These are phyloP conservation scores for Candida mattraensis DNA, from an alignment of 805 yeast genomes.

Conservation along the genomic window DNA sequence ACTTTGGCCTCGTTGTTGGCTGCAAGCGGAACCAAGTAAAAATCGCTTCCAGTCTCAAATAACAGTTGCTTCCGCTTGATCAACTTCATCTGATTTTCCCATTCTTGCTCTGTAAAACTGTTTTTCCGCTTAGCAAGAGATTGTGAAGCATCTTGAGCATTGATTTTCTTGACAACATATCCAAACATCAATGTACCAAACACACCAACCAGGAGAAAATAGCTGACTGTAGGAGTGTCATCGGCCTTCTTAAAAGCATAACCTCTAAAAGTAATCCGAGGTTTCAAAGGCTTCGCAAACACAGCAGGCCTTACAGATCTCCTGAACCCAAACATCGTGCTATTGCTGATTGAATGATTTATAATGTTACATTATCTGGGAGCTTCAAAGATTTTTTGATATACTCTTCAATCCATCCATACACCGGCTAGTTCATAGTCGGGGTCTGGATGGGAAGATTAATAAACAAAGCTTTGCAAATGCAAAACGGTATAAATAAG, in stretches of 20 bases:
- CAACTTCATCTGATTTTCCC: slow-evolving; percentile 38
- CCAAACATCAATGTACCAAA: slow-evolving; percentile 45
- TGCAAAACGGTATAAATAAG: no score
- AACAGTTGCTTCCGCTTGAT: slow-evolving; percentile 32
- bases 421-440: no score
- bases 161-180: slow-evolving; percentile 31
- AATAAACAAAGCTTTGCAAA: no score
- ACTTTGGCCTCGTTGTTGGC: slow-evolving; percentile 18
- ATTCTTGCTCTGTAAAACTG: slow-evolving; percentile 49
- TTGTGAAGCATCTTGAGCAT: slow-evolving; percentile 32
- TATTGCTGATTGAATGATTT: no score
- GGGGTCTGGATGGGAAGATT: no score
- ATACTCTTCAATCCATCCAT: no score
- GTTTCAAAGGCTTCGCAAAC: no score
- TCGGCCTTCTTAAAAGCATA: slow-evolving; percentile 21
- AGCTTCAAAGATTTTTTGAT: no score
- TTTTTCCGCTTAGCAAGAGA: slow-evolving; percentile 35
- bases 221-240: slow-evolving; percentile 39
- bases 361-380: no score
- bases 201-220: slow-evolving; percentile 42
- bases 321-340: no score
- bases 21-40: slow-evolving; percentile 32
- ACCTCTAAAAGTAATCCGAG: no score
- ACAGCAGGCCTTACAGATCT: no score
- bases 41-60: slow-evolving; percentile 25